Evolutionary conservation across 305 asterid species (phyloP), one percentile per base, ranked within the genome.

Genomic region (Plantago lanceolata): DNA sequence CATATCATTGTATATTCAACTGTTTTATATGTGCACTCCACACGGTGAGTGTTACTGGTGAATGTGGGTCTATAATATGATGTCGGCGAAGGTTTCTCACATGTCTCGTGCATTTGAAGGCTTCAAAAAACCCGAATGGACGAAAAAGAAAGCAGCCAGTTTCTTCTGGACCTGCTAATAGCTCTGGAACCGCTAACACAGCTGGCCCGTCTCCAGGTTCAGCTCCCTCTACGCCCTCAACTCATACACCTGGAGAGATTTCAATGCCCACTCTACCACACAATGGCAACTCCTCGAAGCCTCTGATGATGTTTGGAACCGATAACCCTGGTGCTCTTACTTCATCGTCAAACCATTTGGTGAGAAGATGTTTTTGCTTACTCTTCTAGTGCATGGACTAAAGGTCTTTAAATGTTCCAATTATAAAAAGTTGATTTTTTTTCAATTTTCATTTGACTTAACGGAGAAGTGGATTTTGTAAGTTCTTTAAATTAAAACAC

Each of bases 171-270:
- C 97, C 96, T 5, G 97, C 97, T 28, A 94, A 94, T 76, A 94
- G 99, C 81, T 79, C 99, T 1, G 99, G 99, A 62, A 94, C 99
- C 53, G 97, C 95, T 57, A 94, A 94, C 81, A 94, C 99, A 0
- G 96, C 97, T 19, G 99, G 97, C 51, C 99, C 99, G 16, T 94
- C 99, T 63, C 97, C 99, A 59, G 85, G 97, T 82, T 94, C 99
- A n/a, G 97, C 96, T 49, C 97, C 99, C 62, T 90, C 99, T 18
- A 94, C 99, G 8, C 99, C 99, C 43, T 94, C 99, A 18, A 88
- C 97, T 56, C 99, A 94, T 71, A 94, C 99, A 4, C 94, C 97
- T 16, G 96, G 96, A 66, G 97, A 90, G 57, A 90, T 93, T 75
- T 83, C 97, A 45, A 82, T 87, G 87, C 87, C 97, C 68, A 79